Conservation (phyloP, 2,329 filamentous ascomycete species). For the Orbilia quercus region DNA sequence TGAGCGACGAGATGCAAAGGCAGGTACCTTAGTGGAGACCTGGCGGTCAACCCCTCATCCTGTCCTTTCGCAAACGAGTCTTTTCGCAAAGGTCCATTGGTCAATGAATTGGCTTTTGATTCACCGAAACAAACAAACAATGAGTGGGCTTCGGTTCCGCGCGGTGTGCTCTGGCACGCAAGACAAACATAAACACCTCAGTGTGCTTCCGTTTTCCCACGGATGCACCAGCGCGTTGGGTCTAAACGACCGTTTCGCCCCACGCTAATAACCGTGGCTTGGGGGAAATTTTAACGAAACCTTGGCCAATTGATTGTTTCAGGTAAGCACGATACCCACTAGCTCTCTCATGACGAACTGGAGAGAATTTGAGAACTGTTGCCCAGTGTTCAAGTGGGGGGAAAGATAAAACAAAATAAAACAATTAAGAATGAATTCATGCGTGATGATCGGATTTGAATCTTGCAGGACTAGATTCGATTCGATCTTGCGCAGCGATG, state of each 20-base stretch:
- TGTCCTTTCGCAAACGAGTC: conserved; percentile 12
- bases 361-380: too few relatives aligned
- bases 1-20: background rate
- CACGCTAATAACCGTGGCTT: conserved; percentile 3
- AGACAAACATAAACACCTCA: background rate
- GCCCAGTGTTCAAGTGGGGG: too few relatives aligned
- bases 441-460: too few relatives aligned
- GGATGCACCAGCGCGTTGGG: background rate
- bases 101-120: conserved; percentile 4
- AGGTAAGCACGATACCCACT: too few relatives aligned
- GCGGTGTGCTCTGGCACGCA: too few relatives aligned
- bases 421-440: too few relatives aligned
- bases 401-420: too few relatives aligned
- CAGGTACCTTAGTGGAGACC: background rate
- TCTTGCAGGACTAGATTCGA: too few relatives aligned
- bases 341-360: too few relatives aligned
- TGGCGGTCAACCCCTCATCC: background rate
- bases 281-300: conserved; percentile 4
- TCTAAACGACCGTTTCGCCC: background rate
- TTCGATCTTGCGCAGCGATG: too few relatives aligned
- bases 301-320: background rate
- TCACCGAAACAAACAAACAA: background rate
- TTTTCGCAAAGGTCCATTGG: conserved; percentile 11
- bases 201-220: background rate
- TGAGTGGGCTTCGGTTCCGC: too few relatives aligned